phyloP scores from a whole-genome alignment of 257 asterid genomes.

The Nicotiana noctiflora region DNA sequence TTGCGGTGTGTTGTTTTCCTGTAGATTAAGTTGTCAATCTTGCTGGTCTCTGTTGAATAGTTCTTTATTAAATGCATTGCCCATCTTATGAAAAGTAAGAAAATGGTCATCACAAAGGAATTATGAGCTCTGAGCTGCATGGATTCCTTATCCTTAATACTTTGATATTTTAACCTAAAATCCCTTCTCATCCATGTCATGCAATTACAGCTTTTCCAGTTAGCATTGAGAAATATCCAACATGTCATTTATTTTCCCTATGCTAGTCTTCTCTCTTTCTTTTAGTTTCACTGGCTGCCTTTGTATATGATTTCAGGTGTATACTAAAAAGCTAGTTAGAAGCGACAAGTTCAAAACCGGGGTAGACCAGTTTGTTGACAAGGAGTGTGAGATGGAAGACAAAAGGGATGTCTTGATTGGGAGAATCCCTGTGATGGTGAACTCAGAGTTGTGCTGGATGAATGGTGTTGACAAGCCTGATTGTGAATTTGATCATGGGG shows the following conservation, averaged over 20 bases:
- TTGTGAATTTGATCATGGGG: slow-evolving; percentile 86
- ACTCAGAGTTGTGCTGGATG: slow-evolving; percentile 75
- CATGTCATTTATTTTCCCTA: neutral
- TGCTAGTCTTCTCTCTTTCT: neutral
- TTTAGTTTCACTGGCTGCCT: neutral
- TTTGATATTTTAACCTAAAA: neutral
- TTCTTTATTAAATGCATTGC: neutral
- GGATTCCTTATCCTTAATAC: neutral
- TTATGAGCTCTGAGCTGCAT: neutral
- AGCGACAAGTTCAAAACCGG: slow-evolving; percentile 87
- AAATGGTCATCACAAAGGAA: neutral
- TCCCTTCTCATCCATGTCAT: neutral
- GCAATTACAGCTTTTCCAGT: neutral
- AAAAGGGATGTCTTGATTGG: slow-evolving; percentile 40
- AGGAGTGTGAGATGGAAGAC: slow-evolving; percentile 33
- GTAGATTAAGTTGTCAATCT: neutral
- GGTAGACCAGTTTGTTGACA: slow-evolving; percentile 38
- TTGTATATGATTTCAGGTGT: slow-evolving; percentile 44
- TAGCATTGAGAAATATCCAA: neutral
- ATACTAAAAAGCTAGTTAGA: slow-evolving; percentile 45
- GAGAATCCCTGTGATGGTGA: slow-evolving; percentile 89
- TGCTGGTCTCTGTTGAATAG: neutral
- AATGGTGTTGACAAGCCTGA: slow-evolving; percentile 41
- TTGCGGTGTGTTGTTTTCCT: neutral
- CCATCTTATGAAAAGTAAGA: neutral